A percentile compares a stretch with the other conserved stretches of the same genome.
These are phyloP conservation scores for Coniochaeta prunicola DNA, from an alignment of 2,329 filamentous ascomycete genomes.

Conservation along the genomic window DNA sequence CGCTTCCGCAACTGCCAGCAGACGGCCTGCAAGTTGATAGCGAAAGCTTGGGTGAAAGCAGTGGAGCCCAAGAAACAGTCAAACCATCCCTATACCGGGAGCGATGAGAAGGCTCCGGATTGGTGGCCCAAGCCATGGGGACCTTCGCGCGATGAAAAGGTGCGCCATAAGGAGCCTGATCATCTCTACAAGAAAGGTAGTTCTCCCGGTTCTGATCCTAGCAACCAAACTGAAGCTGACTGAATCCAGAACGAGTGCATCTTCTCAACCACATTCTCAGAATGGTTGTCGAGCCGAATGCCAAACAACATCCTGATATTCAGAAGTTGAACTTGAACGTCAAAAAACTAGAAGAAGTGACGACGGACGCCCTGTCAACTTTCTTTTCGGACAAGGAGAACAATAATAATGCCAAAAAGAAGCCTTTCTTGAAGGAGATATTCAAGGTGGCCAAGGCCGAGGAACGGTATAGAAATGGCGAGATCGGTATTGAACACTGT, in stretches of 20 bases:
- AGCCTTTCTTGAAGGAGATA: conserved; percentile 49
- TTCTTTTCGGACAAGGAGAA: conserved; percentile 52
- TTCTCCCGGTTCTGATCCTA: conserved; percentile 9
- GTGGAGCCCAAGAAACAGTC: conserved; percentile 74
- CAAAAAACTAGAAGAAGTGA: conserved; percentile 49
- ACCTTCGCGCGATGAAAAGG: conserved; percentile 40
- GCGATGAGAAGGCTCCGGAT: conserved; percentile 52
- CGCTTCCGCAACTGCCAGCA: conserved; percentile 63
- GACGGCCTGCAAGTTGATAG: conserved; percentile 62
- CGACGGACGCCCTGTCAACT: conserved; percentile 47
- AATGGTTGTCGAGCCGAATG: conserved; percentile 44
- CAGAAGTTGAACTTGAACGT: conserved; percentile 46
- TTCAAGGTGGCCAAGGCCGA: conserved; percentile 53
- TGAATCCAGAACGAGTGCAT: conserved; percentile 45
- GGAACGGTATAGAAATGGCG: conserved; percentile 46
- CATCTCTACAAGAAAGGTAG: conserved; percentile 62
- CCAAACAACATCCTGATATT: conserved; percentile 43
- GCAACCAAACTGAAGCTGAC: conserved; percentile 6
- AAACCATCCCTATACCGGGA: conserved; percentile 64
- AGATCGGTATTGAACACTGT: conserved; percentile 39
- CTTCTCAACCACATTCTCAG: conserved; percentile 54
- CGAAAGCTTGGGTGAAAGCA: conserved; percentile 69
- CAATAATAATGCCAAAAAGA: conserved; percentile 46
- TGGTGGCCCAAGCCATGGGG: conserved; percentile 61
- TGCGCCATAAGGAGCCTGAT: conserved; percentile 66